Base-by-base conservation (phyloP, 768 basidiomycete species). In the Amanita pallidorosea region DNA sequence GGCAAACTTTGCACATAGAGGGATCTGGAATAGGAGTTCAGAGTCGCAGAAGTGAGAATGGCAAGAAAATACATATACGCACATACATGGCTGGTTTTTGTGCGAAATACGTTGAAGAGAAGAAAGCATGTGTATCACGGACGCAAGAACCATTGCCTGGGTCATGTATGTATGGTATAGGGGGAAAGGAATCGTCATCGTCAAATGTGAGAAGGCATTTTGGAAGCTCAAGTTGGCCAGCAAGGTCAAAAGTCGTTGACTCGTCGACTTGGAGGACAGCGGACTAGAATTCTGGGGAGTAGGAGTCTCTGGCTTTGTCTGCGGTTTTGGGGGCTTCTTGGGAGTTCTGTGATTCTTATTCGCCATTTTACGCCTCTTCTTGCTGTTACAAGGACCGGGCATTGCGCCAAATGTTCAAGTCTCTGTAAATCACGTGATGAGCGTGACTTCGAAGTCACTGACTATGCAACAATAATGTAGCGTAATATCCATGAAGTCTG, bases 91-190 rank as follows among this genome's bases (percentile, higher is more conserved):
- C 75, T 0, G 81, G 77, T 9, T 79, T 77, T 37, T 82, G 75
- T 6, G 85, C 79, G 61, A 88, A 86, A 55, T 71, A 80, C 17
- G 70, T 69, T n/a, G 78, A 77, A 4, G 67, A 55, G 35, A 91
- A 63, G 62, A 91, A 91, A 11, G 74, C 71, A n/a, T 65, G 68
- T n/a, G 75, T 65, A 60, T 86, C 73, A 9, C 79, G 73, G 8
- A 91, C 85, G 38, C 85, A 82, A 7, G 85, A 83, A 0, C 88
- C 88, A 54, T 81, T 85, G 29, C 88, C 88, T 0, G 85, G 85
- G 61, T 90, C 83, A 53, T 84, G 67, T 17, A 90, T 85, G 57
- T 80, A 83, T 11, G 86, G 85, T 33, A 67, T 58, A 52, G 73
- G 62, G 13, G 69, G 65, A 44, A 70, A 56, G 29, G 61, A 55